Base-by-base conservation (phyloP, 1,284 basidiomycete species). In the Erythrobasidium hasegawianum region DNA sequence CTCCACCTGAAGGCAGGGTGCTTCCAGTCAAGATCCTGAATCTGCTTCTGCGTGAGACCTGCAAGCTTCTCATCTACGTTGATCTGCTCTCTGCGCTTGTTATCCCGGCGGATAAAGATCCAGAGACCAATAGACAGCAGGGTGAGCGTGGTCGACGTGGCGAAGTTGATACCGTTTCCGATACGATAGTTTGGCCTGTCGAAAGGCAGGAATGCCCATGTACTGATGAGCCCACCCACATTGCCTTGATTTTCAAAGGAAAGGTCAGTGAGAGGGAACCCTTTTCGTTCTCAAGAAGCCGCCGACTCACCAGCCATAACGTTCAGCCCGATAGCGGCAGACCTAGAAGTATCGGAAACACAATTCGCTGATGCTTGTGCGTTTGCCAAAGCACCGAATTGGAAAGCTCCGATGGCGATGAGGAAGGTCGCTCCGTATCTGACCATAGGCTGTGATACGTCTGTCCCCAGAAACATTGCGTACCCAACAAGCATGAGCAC, bases 401-500 rank as follows among this genome's bases (percentile, higher is more conserved):
- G 64, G 70, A 77, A 77, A 1, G 74, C 75, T 13, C 76, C 76
- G 9, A 70, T 55, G 1, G 71, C 72, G 24, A 74, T 73, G 20
- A 77, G 67, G 71, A 77, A 77, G 0, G 70, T 64, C 10, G 67
- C 73, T 1, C 74, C 73, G 56, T 77, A 77, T 13, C 75, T 71
- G 1, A 70, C 70, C 16, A 67, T 68, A 2, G 70, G 61, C 24
- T 27, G 38, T 20, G 29, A 38, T 5, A 47, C 43, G 40, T 41
- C 40, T 5, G 67, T 61, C 8, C 70, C 74, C 0, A 75, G 45
- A 64, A 71, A 75, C 71, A 75, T 70, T 20, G 72, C 64, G 57
- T 75, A 76, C 1, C 76, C 74, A 10, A 74, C 64, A 9, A 75
- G 69, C 72, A 77, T 75, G n/a, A 77, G 58, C 0, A 74, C 69